Base-by-base conservation (phyloP, 805 yeast genomes). In the Wickerhamomyces bovis region DNA sequence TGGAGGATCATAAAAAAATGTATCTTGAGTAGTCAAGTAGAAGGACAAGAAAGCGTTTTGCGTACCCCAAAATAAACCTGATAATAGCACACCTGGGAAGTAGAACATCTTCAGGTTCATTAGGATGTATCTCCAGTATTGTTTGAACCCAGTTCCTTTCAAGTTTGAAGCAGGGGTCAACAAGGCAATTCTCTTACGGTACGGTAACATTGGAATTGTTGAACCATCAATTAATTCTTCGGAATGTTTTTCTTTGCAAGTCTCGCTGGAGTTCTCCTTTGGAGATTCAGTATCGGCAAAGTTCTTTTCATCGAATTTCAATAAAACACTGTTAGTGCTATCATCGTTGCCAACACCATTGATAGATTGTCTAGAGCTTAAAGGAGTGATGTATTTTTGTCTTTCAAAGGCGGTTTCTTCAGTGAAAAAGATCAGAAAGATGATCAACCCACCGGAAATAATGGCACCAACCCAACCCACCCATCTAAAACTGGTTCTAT, bases 61-160 rank as follows among this genome's bases (percentile, higher is more conserved):
- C 48, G 80, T 70, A 40, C 92, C 92, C 92, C 92, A 85, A 52
- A 84, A 78, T n/a, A 81, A 49, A 43, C 88, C 87, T 2, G 85
- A 78, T 21, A 78, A 66, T 55, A 82, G 66, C 13, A 80, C 82
- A 2, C 86, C 84, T 2, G 87, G 87, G 58, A 79, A 80, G 53
- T 70, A 68, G 53, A 81, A 78, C 60, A 81, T 82, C 53, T 78
- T 71, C 50, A 79, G 62, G 61, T 77, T 76, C 49, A 72, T 57
- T 15, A 64, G 46, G 25, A 85, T 65, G 43, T 83, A 76, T 46
- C 69, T 61, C 53, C 76, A 53, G 60, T 85, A 85, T 60, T 85
- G 90, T 57, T 75, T 78, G 64, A 83, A 59, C 1, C 92, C 92
- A 21, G 57, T 64, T 0, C 92, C 92, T 45, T 69, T 67, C 48